phyloP scores from a whole-genome alignment of 78 protist species.

The Ministeria vibrans region DNA sequence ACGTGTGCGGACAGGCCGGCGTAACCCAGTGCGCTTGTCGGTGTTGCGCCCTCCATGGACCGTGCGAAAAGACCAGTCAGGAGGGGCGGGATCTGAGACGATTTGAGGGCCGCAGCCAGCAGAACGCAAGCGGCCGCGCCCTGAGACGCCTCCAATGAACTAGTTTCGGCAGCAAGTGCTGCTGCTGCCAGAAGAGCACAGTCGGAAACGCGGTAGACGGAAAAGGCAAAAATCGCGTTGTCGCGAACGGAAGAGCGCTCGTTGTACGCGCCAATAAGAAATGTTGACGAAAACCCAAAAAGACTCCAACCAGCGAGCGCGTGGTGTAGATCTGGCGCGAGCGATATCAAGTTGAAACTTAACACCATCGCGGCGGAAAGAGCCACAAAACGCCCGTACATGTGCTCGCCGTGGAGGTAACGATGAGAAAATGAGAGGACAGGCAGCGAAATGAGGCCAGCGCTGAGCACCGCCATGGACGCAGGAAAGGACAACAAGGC shows the following conservation, averaged over 20 bases:
- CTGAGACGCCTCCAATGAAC: too few species aligned
- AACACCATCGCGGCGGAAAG: not conserved
- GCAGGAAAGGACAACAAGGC: not conserved
- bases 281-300: not conserved
- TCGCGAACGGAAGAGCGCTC: constrained; percentile 10
- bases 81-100: not conserved
- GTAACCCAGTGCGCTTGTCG: constrained; percentile 12
- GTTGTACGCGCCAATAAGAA: constrained; percentile 15
- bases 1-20: constrained; percentile 11
- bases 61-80: not conserved
- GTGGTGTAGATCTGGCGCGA: not conserved
- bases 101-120: not conserved
- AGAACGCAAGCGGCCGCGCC: too few species aligned
- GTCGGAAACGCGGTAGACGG: not conserved
- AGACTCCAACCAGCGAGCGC: constrained; percentile 12
- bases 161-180: not conserved
- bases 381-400: not conserved
- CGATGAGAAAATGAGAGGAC: not conserved
- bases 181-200: not conserved
- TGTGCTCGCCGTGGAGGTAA: constrained; percentile 13
- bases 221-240: constrained; percentile 13
- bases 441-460: not conserved
- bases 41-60: constrained; percentile 5
- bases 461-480: not conserved
- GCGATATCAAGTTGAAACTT: not conserved